A percentile compares a stretch with the other conserved stretches of the same genome.
Conservation (phyloP, 2,329 filamentous ascomycete genomes). For the Aplosporella prunicola region DNA sequence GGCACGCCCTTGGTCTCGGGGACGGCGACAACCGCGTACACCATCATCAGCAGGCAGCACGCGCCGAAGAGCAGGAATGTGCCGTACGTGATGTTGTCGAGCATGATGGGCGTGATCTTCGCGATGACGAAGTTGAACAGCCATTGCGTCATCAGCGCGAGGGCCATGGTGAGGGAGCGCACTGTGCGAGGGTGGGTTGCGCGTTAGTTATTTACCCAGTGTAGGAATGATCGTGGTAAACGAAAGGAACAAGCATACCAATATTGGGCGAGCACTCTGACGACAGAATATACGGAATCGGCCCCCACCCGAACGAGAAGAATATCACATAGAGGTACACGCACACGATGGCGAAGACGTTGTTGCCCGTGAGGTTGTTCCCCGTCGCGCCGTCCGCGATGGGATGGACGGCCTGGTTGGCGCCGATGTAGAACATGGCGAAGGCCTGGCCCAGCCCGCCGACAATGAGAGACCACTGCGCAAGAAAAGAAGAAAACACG, state of each 20-base stretch:
- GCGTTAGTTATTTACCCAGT: no score
- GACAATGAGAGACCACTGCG: conserved; percentile 33
- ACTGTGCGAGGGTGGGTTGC: conserved; percentile 17
- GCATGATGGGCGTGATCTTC: conserved; percentile 34
- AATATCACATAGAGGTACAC: conserved; percentile 42
- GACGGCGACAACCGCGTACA: conserved; percentile 34
- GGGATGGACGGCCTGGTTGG: conserved; percentile 28
- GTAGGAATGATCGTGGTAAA: background rate
- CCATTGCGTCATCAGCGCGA: conserved; percentile 39
- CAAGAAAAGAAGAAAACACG: no score
- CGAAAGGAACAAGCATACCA: background rate
- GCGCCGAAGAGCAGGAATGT: conserved; percentile 35
- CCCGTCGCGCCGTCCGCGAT: conserved; percentile 19
- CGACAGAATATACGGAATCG: conserved; percentile 36
- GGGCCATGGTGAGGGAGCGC: conserved; percentile 34
- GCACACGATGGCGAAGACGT: conserved; percentile 42
- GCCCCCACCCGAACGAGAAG: conserved; percentile 38
- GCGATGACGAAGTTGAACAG: conserved; percentile 30
- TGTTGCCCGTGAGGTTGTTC: conserved; percentile 24
- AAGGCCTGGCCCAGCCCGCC: conserved; percentile 35
- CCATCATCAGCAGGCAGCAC: conserved; percentile 33
- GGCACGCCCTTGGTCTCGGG: conserved; percentile 37
- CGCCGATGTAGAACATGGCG: conserved; percentile 33
- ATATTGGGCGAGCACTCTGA: conserved; percentile 32
- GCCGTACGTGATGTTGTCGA: conserved; percentile 34